These are phyloP conservation scores for Diaporthe caulivora DNA, from an alignment of 2,329 filamentous ascomycete genomes.

Conservation along the genomic window DNA sequence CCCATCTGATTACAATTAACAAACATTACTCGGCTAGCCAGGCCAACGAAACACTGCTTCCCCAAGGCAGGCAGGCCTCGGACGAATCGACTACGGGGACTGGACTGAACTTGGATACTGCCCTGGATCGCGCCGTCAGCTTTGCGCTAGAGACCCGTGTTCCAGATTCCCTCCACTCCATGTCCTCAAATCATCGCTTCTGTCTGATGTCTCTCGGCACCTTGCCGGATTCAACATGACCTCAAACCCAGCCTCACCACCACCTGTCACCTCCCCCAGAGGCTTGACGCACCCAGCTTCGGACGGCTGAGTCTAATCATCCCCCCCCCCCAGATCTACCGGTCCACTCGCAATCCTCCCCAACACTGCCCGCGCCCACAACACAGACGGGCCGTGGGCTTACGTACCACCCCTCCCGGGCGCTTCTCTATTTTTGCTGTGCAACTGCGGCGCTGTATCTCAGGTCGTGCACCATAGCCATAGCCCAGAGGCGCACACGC, in stretches of 20 bases:
- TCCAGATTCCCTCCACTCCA: conserved; percentile 29
- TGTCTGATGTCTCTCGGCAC: conserved; percentile 37
- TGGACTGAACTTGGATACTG: background rate
- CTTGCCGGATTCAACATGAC: conserved; percentile 36
- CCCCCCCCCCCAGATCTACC: conserved; percentile 32
- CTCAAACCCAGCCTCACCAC: conserved; percentile 36
- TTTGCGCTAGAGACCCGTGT: conserved; percentile 32
- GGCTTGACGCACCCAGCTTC: background rate
- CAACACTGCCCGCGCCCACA: conserved; percentile 12
- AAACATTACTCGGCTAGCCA: conserved; percentile 21
- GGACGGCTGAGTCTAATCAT: conserved; percentile 19
- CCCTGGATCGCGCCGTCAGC: conserved; percentile 14
- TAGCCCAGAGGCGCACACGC: conserved; percentile 34
- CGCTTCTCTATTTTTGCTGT: conserved; percentile 37
- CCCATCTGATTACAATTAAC: conserved; percentile 5
- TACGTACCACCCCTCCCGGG: conserved; percentile 19
- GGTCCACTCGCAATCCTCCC: conserved; percentile 28
- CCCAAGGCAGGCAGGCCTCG: conserved; percentile 16
- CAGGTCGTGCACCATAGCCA: background rate
- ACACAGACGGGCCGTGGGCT: conserved; percentile 25
- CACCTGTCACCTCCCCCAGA: background rate
- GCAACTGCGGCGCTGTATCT: conserved; percentile 27
- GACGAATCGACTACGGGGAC: background rate
- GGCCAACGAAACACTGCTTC: conserved; percentile 1
- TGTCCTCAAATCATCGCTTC: conserved; percentile 39